Base-by-base conservation (phyloP, 192 early-diverging fungal genomes). In the Bifiguratus adelaidae region DNA sequence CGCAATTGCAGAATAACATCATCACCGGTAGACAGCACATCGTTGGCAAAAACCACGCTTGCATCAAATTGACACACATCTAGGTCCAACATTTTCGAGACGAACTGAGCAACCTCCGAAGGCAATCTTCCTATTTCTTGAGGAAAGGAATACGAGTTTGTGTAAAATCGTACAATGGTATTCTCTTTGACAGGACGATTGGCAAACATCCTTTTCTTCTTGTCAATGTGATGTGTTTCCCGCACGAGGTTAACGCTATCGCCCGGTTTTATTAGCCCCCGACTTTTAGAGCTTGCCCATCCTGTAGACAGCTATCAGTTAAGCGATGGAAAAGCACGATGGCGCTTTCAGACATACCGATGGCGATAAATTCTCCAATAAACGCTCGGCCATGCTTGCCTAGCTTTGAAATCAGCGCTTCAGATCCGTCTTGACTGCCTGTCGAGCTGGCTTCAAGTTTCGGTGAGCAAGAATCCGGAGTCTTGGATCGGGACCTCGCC, bases 131-230 rank as follows among this genome's bases (percentile, higher is more conserved):
- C 72, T 33, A 75, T 56, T 44, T 75, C 72, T 25, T 56, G 29
- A n/a, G 61, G 59, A 6, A 28, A 41, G 3, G 55, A 40, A 5
- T 6, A 5, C 15, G 37, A 21, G 7, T 6, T 40, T 5, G 37
- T 61, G 7, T 55, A 58, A 25, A 75, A 66, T 9, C 72, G 65
- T n/a, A 75, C 72, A 27, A 75, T 61, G 25, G 54, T 70, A 54
- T 73, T 68, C 21, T 60, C 58, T 30, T 49, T 52, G 5, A 38
- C 33, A 2, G 50, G 41, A 11, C 40, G 21, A 16, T 45, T 43
- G 12, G 38, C 43, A 2, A 16, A 7, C 13, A 25, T 26, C 28
- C 37, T 34, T 38, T 65, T 68, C 26, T 43, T 45, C 15, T 51
- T 53, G 8, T 21, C 32, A 28, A 49, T 30, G 26, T 44, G 51